Base-by-base conservation (phyloP, 768 basidiomycete genomes). In the Cyclocybe cylindracea region DNA sequence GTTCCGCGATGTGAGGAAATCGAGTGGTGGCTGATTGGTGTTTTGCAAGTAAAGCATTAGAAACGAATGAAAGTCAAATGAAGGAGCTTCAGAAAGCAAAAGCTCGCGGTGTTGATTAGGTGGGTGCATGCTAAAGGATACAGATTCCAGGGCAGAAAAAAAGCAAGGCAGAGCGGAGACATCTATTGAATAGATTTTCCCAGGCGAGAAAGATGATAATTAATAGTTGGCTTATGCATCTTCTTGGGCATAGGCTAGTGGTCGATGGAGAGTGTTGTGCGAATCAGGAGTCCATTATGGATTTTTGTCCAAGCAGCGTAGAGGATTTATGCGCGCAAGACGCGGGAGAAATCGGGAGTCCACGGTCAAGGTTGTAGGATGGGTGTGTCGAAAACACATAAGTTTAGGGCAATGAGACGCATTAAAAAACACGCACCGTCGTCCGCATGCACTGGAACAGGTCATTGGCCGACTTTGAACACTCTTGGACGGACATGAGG, bases 381-480 rank as follows among this genome's bases (percentile, higher is more conserved):
- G 34, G 18, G 46, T 40, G 36, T 32, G 33, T 37, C 16, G 36
- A 36, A 9, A 31, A 18, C 14, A 32, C n/a, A 41, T 10, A 14
- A 35, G 29, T 13, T 37, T 35, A 34, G 33, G 16, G 11, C 10
- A 29, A 44, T 36, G 9, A 18, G 29, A 14, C 18, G 44, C 10
- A 24, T n/a, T 11, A 36, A 11, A 11, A 29, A 16, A 48, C 46
- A 75, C 90, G 63, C 46, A 94, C 93, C 63, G 88, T 81, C 35
- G 86, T 90, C 60, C 86, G 78, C 93, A 95, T 94, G 74, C 92
- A 95, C 34, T 83, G 76, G 62, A 85, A 89, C 44, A 94, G 69
- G 37, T 72, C 66, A 57, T 85, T 68, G 1, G 91, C 84, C 10
- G 78, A 69, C 14, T 78, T 76, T 58, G 78, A 73, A 65, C 92